Base-by-base conservation (phyloP, 345 rosid species). In the Combretum micranthum region DNA sequence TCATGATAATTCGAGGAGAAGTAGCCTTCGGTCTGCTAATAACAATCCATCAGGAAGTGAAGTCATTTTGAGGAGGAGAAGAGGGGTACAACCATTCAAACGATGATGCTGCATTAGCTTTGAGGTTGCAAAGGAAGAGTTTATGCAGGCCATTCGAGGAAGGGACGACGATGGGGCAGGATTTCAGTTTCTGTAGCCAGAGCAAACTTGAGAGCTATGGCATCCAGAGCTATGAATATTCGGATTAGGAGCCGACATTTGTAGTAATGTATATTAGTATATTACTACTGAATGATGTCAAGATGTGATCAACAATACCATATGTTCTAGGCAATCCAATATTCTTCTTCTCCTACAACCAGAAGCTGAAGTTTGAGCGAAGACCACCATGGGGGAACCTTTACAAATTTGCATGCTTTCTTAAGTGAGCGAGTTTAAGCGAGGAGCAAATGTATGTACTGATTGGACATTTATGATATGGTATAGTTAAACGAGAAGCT, bases 181-280 rank as follows among this genome's bases (percentile, higher is more conserved):
- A 69, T 56, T 20, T 56, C 81, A 12, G 54, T 77, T 23, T 76
- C 79, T 19, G 50, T 59, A 32, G 99, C 97, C 42, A 81, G 94
- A 82, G 85, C 84, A 66, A 93, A 89, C 67, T 59, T 86, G 55
- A 76, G 97, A 79, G 96, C 97, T 19, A 82, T 89, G 91, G 96
- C 94, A 56, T 82, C 99, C 47, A 82, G 92, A 70, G 97, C 96
- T 53, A 59, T 74, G 49, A 80, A 52, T 56, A 22, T 69, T 47
- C 72, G 87, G 4, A 65, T 64, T 12, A 74, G 88, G 74, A 50
- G 72, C 43, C 75, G 45, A 42, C n/a, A n/a, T n/a, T n/a, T n/a
- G n/a, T n/a, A n/a, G n/a, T n/a, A n/a, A n/a, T n/a, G n/a, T n/a
- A n/a, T n/a, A n/a, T n/a, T n/a, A n/a, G n/a, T n/a, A n/a, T n/a